Evolutionary conservation across 768 basidiomycete species (phyloP), one percentile per base, ranked within the genome.

Genomic region (Phallus indusiatus): DNA sequence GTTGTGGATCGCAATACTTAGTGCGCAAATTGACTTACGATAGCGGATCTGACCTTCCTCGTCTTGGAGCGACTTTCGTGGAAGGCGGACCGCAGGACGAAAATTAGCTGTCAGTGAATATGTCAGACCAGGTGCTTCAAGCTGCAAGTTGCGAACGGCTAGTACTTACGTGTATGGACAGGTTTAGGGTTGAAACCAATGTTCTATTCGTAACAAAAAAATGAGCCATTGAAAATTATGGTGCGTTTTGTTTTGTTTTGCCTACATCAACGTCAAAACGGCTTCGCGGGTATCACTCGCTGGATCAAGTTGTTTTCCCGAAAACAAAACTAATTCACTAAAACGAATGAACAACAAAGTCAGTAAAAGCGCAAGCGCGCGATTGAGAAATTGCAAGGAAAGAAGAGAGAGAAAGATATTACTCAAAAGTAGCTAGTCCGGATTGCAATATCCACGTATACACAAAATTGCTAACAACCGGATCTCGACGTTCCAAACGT

Each of bases 121-220:
- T 21, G 54, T 24, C 28, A 22, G 34, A 10, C 28, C 28, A 28
- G 28, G 28, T 28, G 7, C 8, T 55, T 17, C 46, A 14, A 35
- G 16, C 17, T 21, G 24, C 6, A 4, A 35, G n/a, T 4, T 18
- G 20, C 7, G 7, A 28, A 28, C 5, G 36, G 14, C n/a, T 4
- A n/a, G n/a, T n/a, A 47, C 54, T n/a, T 20, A 55, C 54, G 20
- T 55, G 54, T 17, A 55, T 55, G 34, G 54, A 55, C 20, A 55
- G 54, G 21, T 55, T 55, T 17, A 55, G 18, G 11, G 35, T 55
- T 11, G 54, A 37, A 7, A 18, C 42, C 11, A 42, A 16, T 18
- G 54, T 1, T 24, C 54, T 55, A 20, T 2, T 1, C 7, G 14
- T 2, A 12, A 5, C 12, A 36, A 36, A 20, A 16, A 47, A 42